A percentile compares a stretch with the other conserved stretches of the same genome.
Evolutionary conservation across 2,329 filamentous ascomycete genomes (phyloP).

Genomic region (Diaporthe eres): DNA sequence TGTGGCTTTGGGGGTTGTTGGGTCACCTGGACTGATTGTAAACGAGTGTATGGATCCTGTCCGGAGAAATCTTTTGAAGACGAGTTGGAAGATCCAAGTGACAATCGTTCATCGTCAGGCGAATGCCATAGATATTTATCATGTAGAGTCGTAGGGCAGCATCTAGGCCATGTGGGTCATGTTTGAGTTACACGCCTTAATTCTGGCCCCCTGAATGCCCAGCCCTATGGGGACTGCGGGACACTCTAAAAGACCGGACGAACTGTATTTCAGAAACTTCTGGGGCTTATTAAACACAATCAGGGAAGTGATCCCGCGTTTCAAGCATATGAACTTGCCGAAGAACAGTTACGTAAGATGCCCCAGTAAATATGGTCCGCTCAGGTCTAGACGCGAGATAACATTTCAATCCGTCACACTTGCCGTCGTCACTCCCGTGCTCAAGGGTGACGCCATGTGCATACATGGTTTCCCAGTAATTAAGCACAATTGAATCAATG

Average conservation of each 20-base stretch:
- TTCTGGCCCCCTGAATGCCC: conserved; percentile 22
- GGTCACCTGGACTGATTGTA: conserved; percentile 4
- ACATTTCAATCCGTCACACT: conserved; percentile 3
- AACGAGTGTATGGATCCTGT: conserved; percentile 13
- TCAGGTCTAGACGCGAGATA: conserved; percentile 1
- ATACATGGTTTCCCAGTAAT: neutral
- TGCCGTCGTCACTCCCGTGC: neutral
- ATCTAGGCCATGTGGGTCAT: conserved; percentile 3
- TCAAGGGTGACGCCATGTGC: neutral
- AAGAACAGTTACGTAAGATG: conserved; percentile 16
- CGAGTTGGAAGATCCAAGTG: neutral
- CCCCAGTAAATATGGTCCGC: conserved; percentile 7
- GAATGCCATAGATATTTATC: neutral
- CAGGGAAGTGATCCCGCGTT: conserved; percentile 9
- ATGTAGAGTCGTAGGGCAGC: neutral
- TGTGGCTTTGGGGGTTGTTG: neutral
- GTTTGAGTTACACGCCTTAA: conserved; percentile 19
- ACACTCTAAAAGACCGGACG: conserved; percentile 19
- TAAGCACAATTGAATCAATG: neutral
- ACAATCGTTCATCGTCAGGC: neutral
- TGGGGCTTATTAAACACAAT: conserved; percentile 21
- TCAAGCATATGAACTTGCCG: conserved; percentile 17
- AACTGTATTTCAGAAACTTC: conserved; percentile 31
- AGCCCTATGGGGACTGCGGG: conserved; percentile 28
- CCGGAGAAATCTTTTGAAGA: neutral